Evolutionary conservation across 2,329 filamentous ascomycete genomes (phyloP), one percentile per base, ranked within the genome.

Genomic region (Cytospora paraplurivora): DNA sequence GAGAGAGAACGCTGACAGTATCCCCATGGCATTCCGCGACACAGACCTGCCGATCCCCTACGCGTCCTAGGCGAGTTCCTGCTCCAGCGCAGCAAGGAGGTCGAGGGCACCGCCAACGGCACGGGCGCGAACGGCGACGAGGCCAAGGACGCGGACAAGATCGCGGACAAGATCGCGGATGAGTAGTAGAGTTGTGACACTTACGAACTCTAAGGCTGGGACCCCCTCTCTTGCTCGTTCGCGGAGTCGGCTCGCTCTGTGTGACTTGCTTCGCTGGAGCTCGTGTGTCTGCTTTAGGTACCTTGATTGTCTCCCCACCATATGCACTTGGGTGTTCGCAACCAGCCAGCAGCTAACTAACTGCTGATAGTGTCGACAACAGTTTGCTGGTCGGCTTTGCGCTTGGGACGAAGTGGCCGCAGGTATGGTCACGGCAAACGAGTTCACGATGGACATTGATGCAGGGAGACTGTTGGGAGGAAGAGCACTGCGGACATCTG

Each of bases 11-110:
- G 10, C 19, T 57, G 47, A 38, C 33, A 34, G 4, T 12, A 21
- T 12, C 15, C 15, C 32, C 51, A 34, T 35, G 4, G 21, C 12
- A 21, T 57, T 55, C 15, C n/a, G n/a, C 10, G 8, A 21, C 52
- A 4, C 62, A 85, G 90, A 68, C 90, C 90, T 1, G 79, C 81
- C 38, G 87, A 92, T 69, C 90, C 90, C 21, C 76, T 93, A 17
- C 84, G 86, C 55, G 83, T 86, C 10, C 76, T 93, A 4, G 89
- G 89, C 53, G 88, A 92, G 73, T 92, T 84, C 72, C 76, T 93
- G 5, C 76, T 92, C 59, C 83, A 89, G 71, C 85, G 83, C 62
- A 90, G 88, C 5, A 86, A 79, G 67, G 88, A 91, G 68, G 66
- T 89, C 27, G 88, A 91, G 73, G 71, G 69, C 1, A 64, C 65